Evolutionary conservation across 495 filamentous ascomycete species (phyloP), one percentile per base, ranked within the genome.

Genomic region (Aspergillus bertholletiae): DNA sequence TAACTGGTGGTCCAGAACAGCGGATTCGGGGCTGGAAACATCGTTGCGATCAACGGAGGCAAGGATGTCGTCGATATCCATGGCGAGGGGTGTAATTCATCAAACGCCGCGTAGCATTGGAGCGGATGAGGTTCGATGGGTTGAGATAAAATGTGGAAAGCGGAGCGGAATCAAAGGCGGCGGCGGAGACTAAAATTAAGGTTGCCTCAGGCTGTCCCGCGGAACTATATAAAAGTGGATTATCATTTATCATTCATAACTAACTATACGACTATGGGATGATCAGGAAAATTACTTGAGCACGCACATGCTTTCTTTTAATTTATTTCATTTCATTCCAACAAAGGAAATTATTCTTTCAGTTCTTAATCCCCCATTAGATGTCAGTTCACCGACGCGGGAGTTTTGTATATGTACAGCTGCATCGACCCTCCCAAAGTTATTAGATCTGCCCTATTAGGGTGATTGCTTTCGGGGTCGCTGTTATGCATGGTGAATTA

Each of bases 11-110:
- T 97, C 92, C 54, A 82, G 81, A 20, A 83, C 87, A 24, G 72
- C 58, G 46, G 74, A 76, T 55, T 85, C 84, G 17, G 73, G 76
- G 12, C 80, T 79, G 54, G 76, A 67, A 62, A 80, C 71, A 51
- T 78, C 70, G 54, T 77, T 72, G 60, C 77, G 81, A 67, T 90
- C 87, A 56, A 93, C 86, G 60, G 89, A 86, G 68, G 82, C 85
- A 56, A 96, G 84, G 60, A 96, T 93, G 72, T 94, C 89, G 70
- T 89, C 84, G 63, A 96, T 96, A 61, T 96, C 91, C 88, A 93
- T 94, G 41, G 51, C 27, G 30, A 34, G 8, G 32, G 23, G 18
- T 1, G 17, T 32, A 27, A 39, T 49, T 30, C 27, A 35, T 30
- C 7, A 49, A 35, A 12, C 8, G 30, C 30, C 34, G 34, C 39